Base-by-base conservation (phyloP, 2,329 filamentous ascomycete genomes). In the Calycina herbarum region DNA sequence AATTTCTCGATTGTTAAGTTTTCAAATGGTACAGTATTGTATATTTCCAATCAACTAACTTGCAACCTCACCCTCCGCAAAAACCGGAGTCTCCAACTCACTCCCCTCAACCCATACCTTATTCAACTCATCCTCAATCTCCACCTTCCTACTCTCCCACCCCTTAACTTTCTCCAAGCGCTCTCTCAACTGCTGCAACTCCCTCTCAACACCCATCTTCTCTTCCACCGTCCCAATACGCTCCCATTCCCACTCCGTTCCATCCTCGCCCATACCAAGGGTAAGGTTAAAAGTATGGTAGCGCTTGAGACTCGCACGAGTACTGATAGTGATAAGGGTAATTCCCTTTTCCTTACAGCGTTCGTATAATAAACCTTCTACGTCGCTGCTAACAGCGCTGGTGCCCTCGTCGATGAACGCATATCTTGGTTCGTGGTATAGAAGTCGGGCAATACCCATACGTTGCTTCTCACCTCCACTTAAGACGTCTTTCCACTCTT, bases 401-500 rank as follows among this genome's bases (percentile, higher is more conserved):
- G 95, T 99, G 7, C 93, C 94, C 78, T 99, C 95, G 69, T 99
- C 95, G 65, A 99, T 88, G 73, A 99, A 93, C 1, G 93, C 95
- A 76, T 96, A 99, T 67, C 90, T 85, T 17, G 95, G 95, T 79
- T 98, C 94, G 75, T 99, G 95, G 75, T 99, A 99, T 51, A 98
- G 81, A 60, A 99, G 78, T 57, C 95, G 83, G 3, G 96, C 94
- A 73, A 99, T 93, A 0, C 88, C 93, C 86, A 99, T 92, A 27
- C 95, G 85, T 80, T 99, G 95, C 81, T 99, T 99, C 83, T 99
- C 95, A 13, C 95, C 95, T 48, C 95, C 95, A 70, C 90, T 94
- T n/a, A 99, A 83, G 4, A 99, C 93, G 72, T 98, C 94, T 79
- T 98, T 97, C 95, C 95, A 99, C 76, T 97, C 94, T 79, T 99